Base-by-base conservation (phyloP, 2,329 filamentous ascomycete species). In the Rugonectria rugulosa region DNA sequence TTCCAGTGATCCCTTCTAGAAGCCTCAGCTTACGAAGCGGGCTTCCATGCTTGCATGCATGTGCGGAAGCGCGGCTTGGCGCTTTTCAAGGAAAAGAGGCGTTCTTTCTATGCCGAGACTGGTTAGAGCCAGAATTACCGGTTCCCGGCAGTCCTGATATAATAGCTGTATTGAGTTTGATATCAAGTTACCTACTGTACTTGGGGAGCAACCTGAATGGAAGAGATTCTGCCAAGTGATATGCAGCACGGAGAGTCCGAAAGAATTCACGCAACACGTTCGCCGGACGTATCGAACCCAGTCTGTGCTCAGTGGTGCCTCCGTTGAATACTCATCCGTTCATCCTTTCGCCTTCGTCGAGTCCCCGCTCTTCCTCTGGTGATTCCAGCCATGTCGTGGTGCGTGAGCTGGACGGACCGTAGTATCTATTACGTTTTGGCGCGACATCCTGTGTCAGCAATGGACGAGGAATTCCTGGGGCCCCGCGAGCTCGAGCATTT, bases 371-470 rank as follows among this genome's bases (percentile, higher is more conserved):
- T n/a, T 31, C 27, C 43, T 41, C n/a, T 38, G 41, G 26, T 49
- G 34, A 26, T 37, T 42, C 44, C n/a, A n/a, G n/a, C n/a, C n/a
- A n/a, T n/a, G n/a, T 36, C 26, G 49, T 59, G 56, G 56, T 47
- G 32, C 50, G 31, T 47, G 47, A 34, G 43, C 37, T 48, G 24
- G 38, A n/a, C 21, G 36, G 41, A 40, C 11, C 17, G 61, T 65
- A 53, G 55, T 62, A 61, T 67, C 42, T 54, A 67, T 67, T 67
- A 67, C 64, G 64, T 67, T 66, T 66, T 57, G 53, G 49, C 49
- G 53, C 43, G 23, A 31, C 17, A n/a, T 12, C 14, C 31, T 29
- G 17, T 37, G 34, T 48, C 46, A 24, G 34, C 54, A 37, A 50
- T 36, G 37, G 31, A 44, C 32, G 34, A 53, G 26, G 23, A 40